Conservation (phyloP, 768 basidiomycete genomes). For the Dioszegia aurantiaca region DNA sequence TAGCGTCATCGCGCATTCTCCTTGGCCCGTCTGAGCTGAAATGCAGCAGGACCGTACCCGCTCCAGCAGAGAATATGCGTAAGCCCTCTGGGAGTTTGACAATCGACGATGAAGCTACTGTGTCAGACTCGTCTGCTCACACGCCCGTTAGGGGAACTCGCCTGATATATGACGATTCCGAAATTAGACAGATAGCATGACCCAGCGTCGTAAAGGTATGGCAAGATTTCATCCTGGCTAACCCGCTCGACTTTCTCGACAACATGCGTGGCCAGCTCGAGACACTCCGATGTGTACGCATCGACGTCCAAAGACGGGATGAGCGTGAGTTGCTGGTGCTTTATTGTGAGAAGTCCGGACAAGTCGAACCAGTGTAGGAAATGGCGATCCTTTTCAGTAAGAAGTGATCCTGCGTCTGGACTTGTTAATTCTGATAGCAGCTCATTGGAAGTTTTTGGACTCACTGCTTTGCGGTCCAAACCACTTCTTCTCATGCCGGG, state of each 20-base stretch:
- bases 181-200: conserved; percentile 3
- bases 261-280: background rate
- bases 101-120: background rate
- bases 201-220: conserved; percentile 7
- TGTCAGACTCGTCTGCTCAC: too few species aligned
- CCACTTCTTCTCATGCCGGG: conserved; percentile 2
- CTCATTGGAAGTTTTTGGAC: too few species aligned
- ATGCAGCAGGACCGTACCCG: background rate
- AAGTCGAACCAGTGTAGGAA: conserved; percentile 11
- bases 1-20: background rate
- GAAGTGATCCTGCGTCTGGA: background rate
- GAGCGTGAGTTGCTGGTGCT: background rate
- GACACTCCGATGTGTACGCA: background rate
- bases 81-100: background rate
- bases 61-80: background rate
- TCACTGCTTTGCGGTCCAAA: background rate
- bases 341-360: background rate
- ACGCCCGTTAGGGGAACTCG: background rate
- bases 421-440: too few species aligned
- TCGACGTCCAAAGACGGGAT: background rate
- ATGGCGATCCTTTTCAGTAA: background rate
- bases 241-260: conserved; percentile 7
- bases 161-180: conserved; percentile 6
- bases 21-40: background rate
- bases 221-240: background rate